phyloP scores from a whole-genome alignment of 2,329 filamentous ascomycete genomes.

The Fusarium anthophilum region DNA sequence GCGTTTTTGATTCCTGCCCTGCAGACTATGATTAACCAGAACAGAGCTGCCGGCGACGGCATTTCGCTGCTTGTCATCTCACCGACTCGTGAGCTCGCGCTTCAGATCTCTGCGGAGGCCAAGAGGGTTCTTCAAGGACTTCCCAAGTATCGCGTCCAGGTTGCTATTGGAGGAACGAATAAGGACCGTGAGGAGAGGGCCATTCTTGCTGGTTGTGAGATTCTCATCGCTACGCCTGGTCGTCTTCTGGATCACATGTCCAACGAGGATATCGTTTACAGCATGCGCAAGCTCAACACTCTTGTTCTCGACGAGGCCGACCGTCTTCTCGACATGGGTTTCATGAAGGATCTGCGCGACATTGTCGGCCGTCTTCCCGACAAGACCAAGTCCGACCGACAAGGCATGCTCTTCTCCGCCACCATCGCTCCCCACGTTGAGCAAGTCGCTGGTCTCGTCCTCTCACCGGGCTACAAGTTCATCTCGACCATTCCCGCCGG shows the following conservation, averaged over 20 bases:
- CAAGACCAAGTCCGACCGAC: constrained; percentile 65
- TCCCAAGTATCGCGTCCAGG: constrained; percentile 77
- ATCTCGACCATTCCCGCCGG: constrained; percentile 81
- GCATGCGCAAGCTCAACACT: constrained; percentile 75
- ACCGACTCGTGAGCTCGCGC: constrained; percentile 75
- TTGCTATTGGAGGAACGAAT: constrained; percentile 84
- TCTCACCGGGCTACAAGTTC: constrained; percentile 78
- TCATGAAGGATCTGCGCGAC: constrained; percentile 80
- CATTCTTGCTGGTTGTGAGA: constrained; percentile 77
- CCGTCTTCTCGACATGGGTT: constrained; percentile 83
- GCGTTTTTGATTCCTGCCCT: constrained; percentile 87
- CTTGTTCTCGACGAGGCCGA: constrained; percentile 87
- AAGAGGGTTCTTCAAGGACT: constrained; percentile 75
- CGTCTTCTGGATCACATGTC: constrained; percentile 81
- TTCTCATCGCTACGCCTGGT: constrained; percentile 83
- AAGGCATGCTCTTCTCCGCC: constrained; percentile 86
- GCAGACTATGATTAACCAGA: constrained; percentile 72
- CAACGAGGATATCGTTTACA: constrained; percentile 74
- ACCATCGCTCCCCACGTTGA: constrained; percentile 84
- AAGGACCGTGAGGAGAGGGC: constrained; percentile 76
- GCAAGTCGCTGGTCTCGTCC: constrained; percentile 74
- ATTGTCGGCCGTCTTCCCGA: constrained; percentile 77
- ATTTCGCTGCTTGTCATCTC: constrained; percentile 73
- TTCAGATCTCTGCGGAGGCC: constrained; percentile 78
- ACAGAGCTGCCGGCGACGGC: constrained; percentile 47